Base-by-base conservation (phyloP, 345 rosid species). In the Euphorbia peplus region DNA sequence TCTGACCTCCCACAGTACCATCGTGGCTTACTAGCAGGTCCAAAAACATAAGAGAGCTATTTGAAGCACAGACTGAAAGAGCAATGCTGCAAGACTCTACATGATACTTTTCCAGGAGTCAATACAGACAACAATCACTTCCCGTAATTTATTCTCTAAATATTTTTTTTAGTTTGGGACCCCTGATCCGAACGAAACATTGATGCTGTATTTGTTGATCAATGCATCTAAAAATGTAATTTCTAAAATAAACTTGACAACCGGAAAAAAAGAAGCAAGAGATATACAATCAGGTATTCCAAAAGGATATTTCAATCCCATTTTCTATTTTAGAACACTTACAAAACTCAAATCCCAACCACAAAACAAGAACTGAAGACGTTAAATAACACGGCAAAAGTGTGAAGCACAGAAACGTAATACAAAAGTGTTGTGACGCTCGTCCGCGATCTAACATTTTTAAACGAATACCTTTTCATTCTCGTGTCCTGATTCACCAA, bases 401-500 rank as follows among this genome's bases (percentile, higher is more conserved):
- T 11, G 18, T 32, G 48, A 51, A 21, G 21, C 48, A 19, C 18
- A 4, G 53, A 63, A 47, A 12, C 14, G 1, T 5, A 13, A 67
- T 22, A 28, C 15, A 16, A 18, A 37, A 53, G 16, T 19, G 2
- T 62, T 16, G 21, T 53, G 11, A 14, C 8, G 5, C 13, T 30
- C n/a, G 25, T 51, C 60, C 19, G 60, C 44, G 51, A 26, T 61
- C 13, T 28, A 58, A 12, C 2, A 28, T 28, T 56, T 14, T 62
- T 53, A n/a, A 67, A 41, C 48, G 44, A 52, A 64, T 61, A 90
- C 97, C 96, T 93, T 90, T 64, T 95, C 98, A 78, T 95, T 95
- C 86, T 91, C 98, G 32, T 95, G 99, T 41, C 98, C 99, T 0
- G 99, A 95, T 86, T 95, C 99, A 72, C 95, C 99, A 83, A 95